These are phyloP conservation scores for Coleophoma crateriformis DNA, from an alignment of 2,329 filamentous ascomycete genomes.

Conservation along the genomic window DNA sequence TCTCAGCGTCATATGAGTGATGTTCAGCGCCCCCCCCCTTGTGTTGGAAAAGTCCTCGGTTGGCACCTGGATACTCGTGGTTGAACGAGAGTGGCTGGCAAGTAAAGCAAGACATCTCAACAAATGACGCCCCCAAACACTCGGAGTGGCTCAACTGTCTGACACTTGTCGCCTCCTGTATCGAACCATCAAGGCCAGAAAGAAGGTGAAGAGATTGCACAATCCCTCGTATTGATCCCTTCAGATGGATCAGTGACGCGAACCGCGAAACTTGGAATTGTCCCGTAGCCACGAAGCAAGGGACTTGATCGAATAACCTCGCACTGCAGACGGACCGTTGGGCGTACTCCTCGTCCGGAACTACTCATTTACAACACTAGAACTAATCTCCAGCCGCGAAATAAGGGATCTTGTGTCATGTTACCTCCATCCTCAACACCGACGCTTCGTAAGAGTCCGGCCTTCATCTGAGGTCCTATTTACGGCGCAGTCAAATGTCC, in stretches of 20 bases:
- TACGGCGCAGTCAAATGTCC: too few species aligned
- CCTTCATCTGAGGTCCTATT: not conserved
- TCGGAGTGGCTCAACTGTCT: not conserved
- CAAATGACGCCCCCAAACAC: not conserved
- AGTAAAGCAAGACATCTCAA: not conserved
- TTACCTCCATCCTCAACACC: not conserved
- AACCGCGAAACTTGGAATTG: not conserved
- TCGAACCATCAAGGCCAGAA: not conserved
- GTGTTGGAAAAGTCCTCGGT: too few species aligned
- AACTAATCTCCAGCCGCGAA: not conserved
- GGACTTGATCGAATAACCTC: constrained; percentile 1
- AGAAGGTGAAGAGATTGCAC: not conserved
- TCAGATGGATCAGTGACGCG: too few species aligned
- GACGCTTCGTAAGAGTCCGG: not conserved
- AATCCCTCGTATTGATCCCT: too few species aligned
- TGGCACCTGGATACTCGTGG: too few species aligned
- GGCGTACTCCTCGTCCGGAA: not conserved
- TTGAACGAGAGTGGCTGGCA: not conserved
- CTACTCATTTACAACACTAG: not conserved
- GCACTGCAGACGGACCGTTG: constrained; percentile 1
- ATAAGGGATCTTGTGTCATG: not conserved
- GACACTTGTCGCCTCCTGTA: not conserved
- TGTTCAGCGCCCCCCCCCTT: too few species aligned
- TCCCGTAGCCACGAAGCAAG: not conserved
- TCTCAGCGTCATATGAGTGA: too few species aligned